phyloP scores from a whole-genome alignment of 345 rosid genomes.

The Corymbia maculata region DNA sequence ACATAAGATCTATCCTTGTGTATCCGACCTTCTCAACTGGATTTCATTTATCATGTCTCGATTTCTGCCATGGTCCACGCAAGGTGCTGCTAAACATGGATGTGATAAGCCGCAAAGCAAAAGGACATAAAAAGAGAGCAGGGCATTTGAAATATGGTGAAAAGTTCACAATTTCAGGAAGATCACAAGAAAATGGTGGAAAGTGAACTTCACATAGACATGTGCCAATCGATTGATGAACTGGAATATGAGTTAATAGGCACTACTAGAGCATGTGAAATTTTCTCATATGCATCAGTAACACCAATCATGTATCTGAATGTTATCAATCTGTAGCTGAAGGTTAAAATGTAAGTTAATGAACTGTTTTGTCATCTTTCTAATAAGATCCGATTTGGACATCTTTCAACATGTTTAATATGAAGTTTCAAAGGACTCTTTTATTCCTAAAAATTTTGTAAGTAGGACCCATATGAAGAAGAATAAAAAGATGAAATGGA shows the following conservation, averaged over 20 bases:
- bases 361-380: not conserved
- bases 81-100: not conserved
- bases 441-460: not conserved
- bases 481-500: too few species aligned
- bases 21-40: not conserved
- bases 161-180: not conserved
- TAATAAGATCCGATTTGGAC: not conserved
- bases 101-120: not conserved
- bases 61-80: not conserved
- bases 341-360: not conserved
- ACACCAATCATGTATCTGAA: too few species aligned
- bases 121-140: fast-evolving
- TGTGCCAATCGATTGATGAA: not conserved
- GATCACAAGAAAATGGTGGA: fast-evolving
- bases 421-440: not conserved
- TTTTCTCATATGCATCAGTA: too few species aligned
- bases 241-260: fast-evolving
- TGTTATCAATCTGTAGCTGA: too few species aligned
- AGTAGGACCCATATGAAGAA: too few species aligned
- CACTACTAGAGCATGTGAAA: not conserved
- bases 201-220: fast-evolving
- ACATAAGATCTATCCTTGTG: not conserved
- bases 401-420: not conserved
- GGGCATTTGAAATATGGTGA: not conserved
- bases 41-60: not conserved